Evolutionary conservation across 208 protist genomes (phyloP), one percentile per base, ranked within the genome.

Genomic region (Porcisia deanei): DNA sequence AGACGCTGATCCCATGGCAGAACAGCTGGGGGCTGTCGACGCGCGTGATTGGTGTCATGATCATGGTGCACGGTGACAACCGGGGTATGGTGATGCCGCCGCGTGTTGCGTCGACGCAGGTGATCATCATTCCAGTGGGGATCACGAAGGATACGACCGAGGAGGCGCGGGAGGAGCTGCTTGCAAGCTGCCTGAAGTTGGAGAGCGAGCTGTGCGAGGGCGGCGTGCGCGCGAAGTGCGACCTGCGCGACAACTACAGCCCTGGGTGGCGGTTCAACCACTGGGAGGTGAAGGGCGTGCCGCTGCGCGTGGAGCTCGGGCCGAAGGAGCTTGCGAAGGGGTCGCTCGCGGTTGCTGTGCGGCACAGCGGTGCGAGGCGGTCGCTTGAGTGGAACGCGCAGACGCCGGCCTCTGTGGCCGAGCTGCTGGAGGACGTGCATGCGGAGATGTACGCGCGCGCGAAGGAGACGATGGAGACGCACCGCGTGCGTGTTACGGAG

Each of bases 231-330:
- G 89, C 88, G 52, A 90, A 96, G 75, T 76, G 91, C 14, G 99
- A 99, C 85, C 84, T 94, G 66, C 88, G 98, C 71, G 85, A 95
- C 75, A 98, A 99, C 86, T 98, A 99, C 90, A 99, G 89, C 59
- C 97, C 98, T 67, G 98, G 98, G 53, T 98, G 95, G 93, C 99
- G 99, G 84, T 99, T 98, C 92, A 99, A 99, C 85, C 95, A 99
- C 90, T 99, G 98, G 98, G 98, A 99, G 92, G 83, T 99, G 64
- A 98, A 98, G 88, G 97, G 94, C 74, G 89, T 99, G 30, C 99
- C 99, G 43, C 74, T 99, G 59, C 97, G 99, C 66, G 85, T 99
- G 41, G 99, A 99, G 91, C 43, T 99, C 14, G 99, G 99, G 53
- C 98, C 98, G 52, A 98, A 96, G 81, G 99, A 99, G 91, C 63